phyloP scores from a whole-genome alignment of 2,329 filamentous ascomycete genomes.

The Neofusicoccum sp. region DNA sequence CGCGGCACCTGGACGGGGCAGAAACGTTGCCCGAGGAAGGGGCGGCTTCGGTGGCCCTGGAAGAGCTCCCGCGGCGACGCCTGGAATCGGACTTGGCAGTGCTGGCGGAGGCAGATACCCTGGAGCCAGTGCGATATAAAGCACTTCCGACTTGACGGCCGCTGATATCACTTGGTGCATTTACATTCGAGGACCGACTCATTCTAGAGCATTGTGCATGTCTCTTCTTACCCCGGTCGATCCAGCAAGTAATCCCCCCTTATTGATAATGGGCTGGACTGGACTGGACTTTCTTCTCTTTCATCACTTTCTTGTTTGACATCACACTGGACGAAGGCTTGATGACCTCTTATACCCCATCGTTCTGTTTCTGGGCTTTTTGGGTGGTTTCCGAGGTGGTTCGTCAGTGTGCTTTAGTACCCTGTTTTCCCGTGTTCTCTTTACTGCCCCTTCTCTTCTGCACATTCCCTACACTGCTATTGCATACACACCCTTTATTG shows the following conservation, averaged over 20 bases:
- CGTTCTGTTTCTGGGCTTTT: neutral
- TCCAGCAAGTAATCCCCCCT: slow-evolving; percentile 4
- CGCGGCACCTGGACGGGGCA: slow-evolving; percentile 32
- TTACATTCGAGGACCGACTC: neutral
- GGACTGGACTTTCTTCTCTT: neutral
- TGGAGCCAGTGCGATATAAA: neutral
- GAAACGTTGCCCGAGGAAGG: slow-evolving; percentile 23
- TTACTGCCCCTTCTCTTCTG: neutral
- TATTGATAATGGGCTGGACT: slow-evolving; percentile 9
- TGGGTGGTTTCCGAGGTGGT: neutral
- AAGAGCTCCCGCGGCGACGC: slow-evolving; percentile 1
- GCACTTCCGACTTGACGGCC: neutral
- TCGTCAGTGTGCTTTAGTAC: slow-evolving; percentile 7
- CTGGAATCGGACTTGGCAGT: neutral
- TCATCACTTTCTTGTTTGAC: slow-evolving; percentile 4
- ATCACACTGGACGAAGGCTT: slow-evolving; percentile 7
- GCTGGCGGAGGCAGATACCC: slow-evolving; percentile 6
- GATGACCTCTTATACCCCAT: slow-evolving; percentile 10
- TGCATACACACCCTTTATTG: slow-evolving; percentile 9
- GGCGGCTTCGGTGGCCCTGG: neutral
- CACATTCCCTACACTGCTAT: slow-evolving; percentile 13
- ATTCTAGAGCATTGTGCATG: neutral
- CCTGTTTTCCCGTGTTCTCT: neutral
- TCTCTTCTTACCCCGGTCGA: neutral
- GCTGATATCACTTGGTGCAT: neutral